These are phyloP conservation scores for Dactylis glomerata DNA, from an alignment of 176 grass and related monocot species.

Conservation along the genomic window DNA sequence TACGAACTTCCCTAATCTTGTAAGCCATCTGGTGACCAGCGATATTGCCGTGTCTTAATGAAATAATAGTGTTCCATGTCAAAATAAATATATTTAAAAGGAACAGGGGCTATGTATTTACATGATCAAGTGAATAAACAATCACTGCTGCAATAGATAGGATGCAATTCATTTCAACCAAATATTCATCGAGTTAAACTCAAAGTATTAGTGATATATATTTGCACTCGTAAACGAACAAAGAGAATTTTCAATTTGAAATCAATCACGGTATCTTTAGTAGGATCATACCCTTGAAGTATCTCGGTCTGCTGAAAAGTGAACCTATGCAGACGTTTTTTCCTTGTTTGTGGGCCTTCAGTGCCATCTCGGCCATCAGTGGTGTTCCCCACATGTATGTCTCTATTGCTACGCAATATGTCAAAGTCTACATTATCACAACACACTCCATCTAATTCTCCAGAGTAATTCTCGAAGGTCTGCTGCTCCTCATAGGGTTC, in stretches of 20 bases:
- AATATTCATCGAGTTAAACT: background rate
- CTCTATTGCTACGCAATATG: background rate
- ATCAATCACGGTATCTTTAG: background rate
- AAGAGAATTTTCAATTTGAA: background rate
- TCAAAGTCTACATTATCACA: background rate
- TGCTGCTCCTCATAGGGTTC: background rate
- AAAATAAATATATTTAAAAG: no score
- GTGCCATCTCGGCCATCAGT: background rate
- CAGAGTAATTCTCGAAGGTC: background rate
- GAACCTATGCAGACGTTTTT: constrained; percentile 17
- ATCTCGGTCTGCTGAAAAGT: constrained; percentile 8
- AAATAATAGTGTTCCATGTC: no score
- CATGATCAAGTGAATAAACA: no score
- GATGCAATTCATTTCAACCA: background rate
- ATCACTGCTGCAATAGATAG: background rate
- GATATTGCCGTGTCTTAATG: no score
- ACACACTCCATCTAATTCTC: background rate
- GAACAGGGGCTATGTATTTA: background rate
- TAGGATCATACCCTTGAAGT: constrained; percentile 40
- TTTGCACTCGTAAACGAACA: background rate
- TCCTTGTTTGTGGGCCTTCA: background rate
- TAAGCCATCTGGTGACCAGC: no score
- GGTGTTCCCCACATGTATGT: background rate
- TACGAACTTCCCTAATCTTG: no score
- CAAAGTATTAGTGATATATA: background rate